Conservation (phyloP, 192 early-diverging fungal genomes). For the Fimicolochytrium jonesii region DNA sequence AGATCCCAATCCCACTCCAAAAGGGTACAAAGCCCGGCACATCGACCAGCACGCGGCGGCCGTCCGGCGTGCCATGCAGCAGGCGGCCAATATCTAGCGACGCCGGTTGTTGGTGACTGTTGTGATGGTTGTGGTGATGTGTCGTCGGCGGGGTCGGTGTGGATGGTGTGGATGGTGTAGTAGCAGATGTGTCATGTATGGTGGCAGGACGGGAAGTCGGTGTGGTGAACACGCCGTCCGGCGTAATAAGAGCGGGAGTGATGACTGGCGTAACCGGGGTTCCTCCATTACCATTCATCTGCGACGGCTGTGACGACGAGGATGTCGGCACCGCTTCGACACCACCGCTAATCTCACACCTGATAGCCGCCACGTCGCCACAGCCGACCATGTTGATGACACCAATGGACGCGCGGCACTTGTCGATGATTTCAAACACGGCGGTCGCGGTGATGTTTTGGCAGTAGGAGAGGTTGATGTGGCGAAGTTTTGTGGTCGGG, state of each 20-base stretch:
- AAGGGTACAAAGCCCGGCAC: slow-evolving; percentile 13
- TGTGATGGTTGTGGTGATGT: not conserved
- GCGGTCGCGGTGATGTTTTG: slow-evolving; percentile 44
- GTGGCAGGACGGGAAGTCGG: no score
- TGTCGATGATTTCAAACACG: slow-evolving; percentile 34
- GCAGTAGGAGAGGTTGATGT: slow-evolving; percentile 51
- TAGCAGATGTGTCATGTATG: no score
- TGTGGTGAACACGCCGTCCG: no score
- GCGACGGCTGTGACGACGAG: no score
- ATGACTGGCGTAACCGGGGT: no score
- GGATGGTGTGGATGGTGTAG: not conserved
- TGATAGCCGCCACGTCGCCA: slow-evolving; percentile 9
- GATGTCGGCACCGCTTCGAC: no score
- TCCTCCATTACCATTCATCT: no score
- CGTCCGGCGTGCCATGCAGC: no score
- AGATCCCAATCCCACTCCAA: slow-evolving; percentile 7
- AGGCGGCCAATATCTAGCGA: not conserved
- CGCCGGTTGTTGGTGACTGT: not conserved
- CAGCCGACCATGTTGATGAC: slow-evolving; percentile 50
- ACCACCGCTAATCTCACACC: not conserved
- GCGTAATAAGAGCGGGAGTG: no score
- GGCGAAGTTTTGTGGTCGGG: slow-evolving; percentile 22
- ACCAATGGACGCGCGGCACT: slow-evolving; percentile 25
- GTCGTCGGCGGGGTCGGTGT: not conserved
- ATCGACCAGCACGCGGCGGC: slow-evolving; percentile 3